Conservation (phyloP, 2,329 filamentous ascomycete genomes). For the Scleromitrula shiraiana region DNA sequence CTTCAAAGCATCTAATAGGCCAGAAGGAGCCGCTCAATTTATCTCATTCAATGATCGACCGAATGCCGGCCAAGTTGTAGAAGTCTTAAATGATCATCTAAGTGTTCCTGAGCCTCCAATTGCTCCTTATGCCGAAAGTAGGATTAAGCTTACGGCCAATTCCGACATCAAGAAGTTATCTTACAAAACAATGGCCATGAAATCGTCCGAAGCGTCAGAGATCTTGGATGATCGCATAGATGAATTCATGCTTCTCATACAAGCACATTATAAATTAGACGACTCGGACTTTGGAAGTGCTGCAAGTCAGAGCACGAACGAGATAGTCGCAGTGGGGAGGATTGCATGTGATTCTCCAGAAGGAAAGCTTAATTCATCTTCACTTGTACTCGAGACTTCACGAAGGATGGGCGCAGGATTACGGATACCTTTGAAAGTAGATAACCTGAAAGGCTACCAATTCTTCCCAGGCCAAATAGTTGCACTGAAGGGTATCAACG, state of each 20-base stretch:
- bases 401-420: constrained; percentile 74
- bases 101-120: constrained; percentile 58
- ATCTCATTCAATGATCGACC: constrained; percentile 63
- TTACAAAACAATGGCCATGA: constrained; percentile 93
- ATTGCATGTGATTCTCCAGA: constrained; percentile 85
- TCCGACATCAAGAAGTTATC: constrained; percentile 85
- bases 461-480: constrained; percentile 96
- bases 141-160: constrained; percentile 77
- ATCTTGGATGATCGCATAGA: constrained; percentile 94
- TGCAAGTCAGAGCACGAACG: constrained; percentile 72
- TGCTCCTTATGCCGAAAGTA: constrained; percentile 63
- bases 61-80: constrained; percentile 74
- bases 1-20: constrained; percentile 33
- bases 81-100: constrained; percentile 75
- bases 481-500: constrained; percentile 77
- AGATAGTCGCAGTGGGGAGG: constrained; percentile 83
- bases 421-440: constrained; percentile 71
- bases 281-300: constrained; percentile 81
- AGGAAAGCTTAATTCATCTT: constrained; percentile 77
- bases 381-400: constrained; percentile 81
- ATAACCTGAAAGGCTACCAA: constrained; percentile 60
- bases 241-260: constrained; percentile 68
- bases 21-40: background rate
- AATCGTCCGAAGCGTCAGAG: constrained; percentile 83
- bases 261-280: constrained; percentile 67